Evolutionary conservation across 148 eudicot species (phyloP).

Genomic region (Diospyros lotus): DNA sequence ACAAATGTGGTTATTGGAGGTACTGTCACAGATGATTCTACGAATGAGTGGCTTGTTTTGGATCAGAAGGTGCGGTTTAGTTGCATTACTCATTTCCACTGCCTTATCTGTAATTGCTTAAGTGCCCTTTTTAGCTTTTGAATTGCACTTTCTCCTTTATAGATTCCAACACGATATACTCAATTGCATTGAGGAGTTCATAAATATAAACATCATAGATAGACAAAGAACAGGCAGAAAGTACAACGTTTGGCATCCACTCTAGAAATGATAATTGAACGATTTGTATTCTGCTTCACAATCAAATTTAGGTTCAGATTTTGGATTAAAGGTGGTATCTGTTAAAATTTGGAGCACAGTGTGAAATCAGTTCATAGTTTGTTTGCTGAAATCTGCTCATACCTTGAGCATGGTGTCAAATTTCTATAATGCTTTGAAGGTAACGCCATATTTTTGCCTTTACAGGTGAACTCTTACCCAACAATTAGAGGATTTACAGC

Average conservation of each 20-base stretch:
- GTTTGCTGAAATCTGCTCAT: too few species aligned
- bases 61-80: slow-evolving; percentile 65
- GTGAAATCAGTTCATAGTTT: too few species aligned
- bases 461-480: slow-evolving; percentile 83
- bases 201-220: background rate
- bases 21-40: slow-evolving; percentile 79
- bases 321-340: background rate
- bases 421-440: background rate
- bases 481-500: slow-evolving; percentile 91
- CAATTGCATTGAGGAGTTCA: background rate
- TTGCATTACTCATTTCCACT: background rate
- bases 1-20: slow-evolving; percentile 92
- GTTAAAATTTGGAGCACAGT: too few species aligned
- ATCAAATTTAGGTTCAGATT: background rate
- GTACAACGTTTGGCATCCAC: background rate
- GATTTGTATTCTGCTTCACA: background rate
- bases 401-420: background rate
- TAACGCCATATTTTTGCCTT: background rate
- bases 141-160: slow-evolving; percentile 3
- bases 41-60: slow-evolving; percentile 76
- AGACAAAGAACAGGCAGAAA: background rate
- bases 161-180: background rate
- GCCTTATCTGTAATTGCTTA: background rate
- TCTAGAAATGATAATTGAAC: background rate
- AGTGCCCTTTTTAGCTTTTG: background rate